These are phyloP conservation scores for Xylaria sp. DNA, from an alignment of 2,329 filamentous ascomycete genomes.

Conservation along the genomic window DNA sequence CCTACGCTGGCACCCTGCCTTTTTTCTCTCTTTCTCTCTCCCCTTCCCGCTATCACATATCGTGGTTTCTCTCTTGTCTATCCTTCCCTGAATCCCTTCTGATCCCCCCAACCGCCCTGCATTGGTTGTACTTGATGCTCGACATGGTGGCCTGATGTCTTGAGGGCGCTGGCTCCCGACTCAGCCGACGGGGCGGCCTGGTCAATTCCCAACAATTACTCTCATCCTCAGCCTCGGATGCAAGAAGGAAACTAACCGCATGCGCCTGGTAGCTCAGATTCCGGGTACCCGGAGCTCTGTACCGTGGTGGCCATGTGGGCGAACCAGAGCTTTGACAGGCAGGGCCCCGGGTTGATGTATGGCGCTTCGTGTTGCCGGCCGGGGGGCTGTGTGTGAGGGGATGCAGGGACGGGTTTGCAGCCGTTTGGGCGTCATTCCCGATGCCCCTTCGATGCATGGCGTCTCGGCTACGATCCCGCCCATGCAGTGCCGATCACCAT, in stretches of 20 bases:
- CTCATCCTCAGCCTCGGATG: constrained; percentile 6
- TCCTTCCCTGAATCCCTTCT: constrained; percentile 7
- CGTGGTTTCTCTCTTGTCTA: constrained; percentile 7
- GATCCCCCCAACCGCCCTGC: constrained; percentile 12
- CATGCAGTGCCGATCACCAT: neutral
- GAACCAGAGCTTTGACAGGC: neutral
- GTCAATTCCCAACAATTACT: constrained; percentile 1
- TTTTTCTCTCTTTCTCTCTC: no score
- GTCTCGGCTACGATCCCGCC: neutral
- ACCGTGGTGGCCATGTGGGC: constrained; percentile 15
- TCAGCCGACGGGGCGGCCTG: neutral
- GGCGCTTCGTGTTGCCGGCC: constrained; percentile 28
- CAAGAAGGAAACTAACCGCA: constrained; percentile 1
- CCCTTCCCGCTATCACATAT: constrained; percentile 1
- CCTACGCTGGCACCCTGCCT: no score
- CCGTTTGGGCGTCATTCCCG: constrained; percentile 10
- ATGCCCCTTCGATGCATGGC: neutral
- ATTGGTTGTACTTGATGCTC: constrained; percentile 23
- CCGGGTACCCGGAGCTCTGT: constrained; percentile 13
- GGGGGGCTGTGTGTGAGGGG: constrained; percentile 22
- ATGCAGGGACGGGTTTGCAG: constrained; percentile 13
- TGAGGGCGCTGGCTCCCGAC: constrained; percentile 4
- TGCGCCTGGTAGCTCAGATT: neutral
- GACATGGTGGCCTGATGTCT: constrained; percentile 14
- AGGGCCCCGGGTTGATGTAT: constrained; percentile 17